Base-by-base conservation (phyloP, 306 rosid species). In the Fragaria nilgerrensis region DNA sequence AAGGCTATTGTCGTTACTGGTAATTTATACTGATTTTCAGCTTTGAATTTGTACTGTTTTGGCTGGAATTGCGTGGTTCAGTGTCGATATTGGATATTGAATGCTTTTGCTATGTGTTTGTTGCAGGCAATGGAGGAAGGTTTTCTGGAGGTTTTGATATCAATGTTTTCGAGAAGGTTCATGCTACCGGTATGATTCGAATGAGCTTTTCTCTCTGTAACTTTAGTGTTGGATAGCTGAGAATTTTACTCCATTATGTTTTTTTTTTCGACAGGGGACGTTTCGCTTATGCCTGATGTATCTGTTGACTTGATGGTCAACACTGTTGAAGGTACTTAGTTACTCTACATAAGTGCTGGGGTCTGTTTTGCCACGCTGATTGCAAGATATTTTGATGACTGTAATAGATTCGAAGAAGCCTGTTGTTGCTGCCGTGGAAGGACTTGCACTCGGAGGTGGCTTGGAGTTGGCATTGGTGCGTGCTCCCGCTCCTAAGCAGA, bases 391-490 rank as follows among this genome's bases (percentile, higher is more conserved):
- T 7, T 50, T 32, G 23, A 19, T 75, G 47, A 29, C 1, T 81
- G 50, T 78, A 29, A 56, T 88, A 96, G 99, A 91, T 86, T 93
- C 88, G 8, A 91, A 87, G 83, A 96, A 89, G 85, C 99, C 99
- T 63, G 81, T 91, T 68, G 99, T 96, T 81, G 99, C 99, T 49
- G 97, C 98, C 34, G 79, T 96, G 1, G 86, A 88, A 83, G 98
- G 99, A 67, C 99, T 96, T 82, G 99, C 99, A 34, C 92, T 96
- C 20, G 99, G 99, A 78, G 99, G 99, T 81, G 99, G 99, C 79
- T 86, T 96, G 82, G 99, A 96, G 77, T 74, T 96, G 81, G 97
- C 99, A 70, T 52, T 96, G 97, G 99, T 96, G 80, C 80, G 98
- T 87, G 62, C 68, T 77, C 80, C 27, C 39, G 25, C 19, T 27